phyloP scores from a whole-genome alignment of 495 filamentous ascomycete species.

The Lophiotrema nucula region DNA sequence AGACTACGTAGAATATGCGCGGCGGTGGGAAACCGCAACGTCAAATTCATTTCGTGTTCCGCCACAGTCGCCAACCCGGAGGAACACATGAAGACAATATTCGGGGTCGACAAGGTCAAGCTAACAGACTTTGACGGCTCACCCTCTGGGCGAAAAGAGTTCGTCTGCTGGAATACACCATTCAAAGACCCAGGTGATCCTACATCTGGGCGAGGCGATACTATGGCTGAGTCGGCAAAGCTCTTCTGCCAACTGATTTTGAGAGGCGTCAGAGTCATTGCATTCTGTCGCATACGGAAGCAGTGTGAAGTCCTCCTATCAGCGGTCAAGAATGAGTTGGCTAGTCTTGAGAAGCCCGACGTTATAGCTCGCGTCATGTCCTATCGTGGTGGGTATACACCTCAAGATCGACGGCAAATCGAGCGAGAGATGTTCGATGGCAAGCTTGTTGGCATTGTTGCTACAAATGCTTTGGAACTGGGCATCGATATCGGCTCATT shows the following conservation, averaged over 20 bases:
- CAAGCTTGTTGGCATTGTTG: constrained; percentile 87
- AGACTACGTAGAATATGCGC: constrained; percentile 85
- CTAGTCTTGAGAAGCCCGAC: constrained; percentile 67
- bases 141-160: constrained; percentile 90
- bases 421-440: constrained; percentile 98
- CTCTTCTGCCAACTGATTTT: constrained; percentile 89
- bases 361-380: constrained; percentile 83
- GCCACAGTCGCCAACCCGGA: constrained; percentile 94
- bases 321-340: constrained; percentile 75
- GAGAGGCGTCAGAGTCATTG: constrained; percentile 87
- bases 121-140: constrained; percentile 90
- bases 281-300: constrained; percentile 84
- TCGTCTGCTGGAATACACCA: constrained; percentile 97
- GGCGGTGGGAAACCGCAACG: constrained; percentile 80
- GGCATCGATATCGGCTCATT: constrained; percentile 95
- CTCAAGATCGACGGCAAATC: constrained; percentile 86
- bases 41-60: constrained; percentile 96
- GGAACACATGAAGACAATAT: constrained; percentile 88
- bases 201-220: constrained; percentile 78
- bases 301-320: constrained; percentile 82
- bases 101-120: constrained; percentile 77
- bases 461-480: constrained; percentile 88
- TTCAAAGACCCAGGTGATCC: constrained; percentile 89
- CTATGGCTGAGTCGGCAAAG: constrained; percentile 77
- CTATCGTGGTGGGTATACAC: constrained; percentile 93